phyloP scores from a whole-genome alignment of 2,329 filamentous ascomycete genomes.

The Chrysoporthe deuterocubensis region DNA sequence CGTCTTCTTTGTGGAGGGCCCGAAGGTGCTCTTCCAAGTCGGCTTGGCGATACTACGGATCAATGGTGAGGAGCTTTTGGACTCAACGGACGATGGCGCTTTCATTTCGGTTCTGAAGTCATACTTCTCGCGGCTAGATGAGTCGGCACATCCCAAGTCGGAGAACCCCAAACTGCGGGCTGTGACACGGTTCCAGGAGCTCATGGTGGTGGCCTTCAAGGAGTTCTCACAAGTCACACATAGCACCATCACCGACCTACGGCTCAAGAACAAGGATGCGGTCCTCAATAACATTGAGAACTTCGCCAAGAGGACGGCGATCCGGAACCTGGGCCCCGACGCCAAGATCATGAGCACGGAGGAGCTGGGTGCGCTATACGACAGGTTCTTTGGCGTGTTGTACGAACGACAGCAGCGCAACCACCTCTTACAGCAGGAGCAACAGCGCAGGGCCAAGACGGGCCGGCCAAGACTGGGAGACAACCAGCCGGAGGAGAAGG shows the following conservation, averaged over 20 bases:
- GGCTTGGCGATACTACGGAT: conserved; percentile 95
- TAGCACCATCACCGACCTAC: conserved; percentile 84
- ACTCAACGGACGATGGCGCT: conserved; percentile 90
- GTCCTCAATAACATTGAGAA: conserved; percentile 96
- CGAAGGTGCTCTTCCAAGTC: conserved; percentile 96
- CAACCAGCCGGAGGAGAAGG: conserved; percentile 51
- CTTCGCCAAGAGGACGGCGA: conserved; percentile 95
- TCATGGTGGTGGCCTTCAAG: conserved; percentile 99
- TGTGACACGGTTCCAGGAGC: conserved; percentile 93
- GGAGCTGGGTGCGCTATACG: conserved; percentile 88
- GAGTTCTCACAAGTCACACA: conserved; percentile 97
- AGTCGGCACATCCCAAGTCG: conserved; percentile 93
- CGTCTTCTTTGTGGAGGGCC: conserved; percentile 97
- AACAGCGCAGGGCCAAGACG: conserved; percentile 65
- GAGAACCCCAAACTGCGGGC: conserved; percentile 93
- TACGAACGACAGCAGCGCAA: conserved; percentile 90
- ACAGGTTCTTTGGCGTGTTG: conserved; percentile 88
- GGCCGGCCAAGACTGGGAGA: conserved; percentile 47
- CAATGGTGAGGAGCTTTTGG: conserved; percentile 93
- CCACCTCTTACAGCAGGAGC: conserved; percentile 76
- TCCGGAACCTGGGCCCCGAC: conserved; percentile 92
- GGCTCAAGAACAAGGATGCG: conserved; percentile 89
- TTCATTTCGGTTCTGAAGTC: conserved; percentile 96
- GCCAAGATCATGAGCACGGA: conserved; percentile 87
- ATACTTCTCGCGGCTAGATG: conserved; percentile 91